Base-by-base conservation (phyloP, 2,329 filamentous ascomycete genomes). In the Penicillium sp. region DNA sequence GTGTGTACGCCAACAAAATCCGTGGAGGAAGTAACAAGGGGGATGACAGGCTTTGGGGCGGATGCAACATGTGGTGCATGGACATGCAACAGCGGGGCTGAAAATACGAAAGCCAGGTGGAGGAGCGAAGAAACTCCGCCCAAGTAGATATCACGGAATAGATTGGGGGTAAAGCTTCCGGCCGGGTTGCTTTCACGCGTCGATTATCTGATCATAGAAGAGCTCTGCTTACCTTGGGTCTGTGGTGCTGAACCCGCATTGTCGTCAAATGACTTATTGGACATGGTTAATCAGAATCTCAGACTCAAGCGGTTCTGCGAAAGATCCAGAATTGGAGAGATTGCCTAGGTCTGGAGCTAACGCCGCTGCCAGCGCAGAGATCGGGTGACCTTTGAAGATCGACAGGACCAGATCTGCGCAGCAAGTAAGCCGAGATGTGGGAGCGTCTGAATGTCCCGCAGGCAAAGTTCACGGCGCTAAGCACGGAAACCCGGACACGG, bases 341-440 rank as follows among this genome's bases (percentile, higher is more conserved):
- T 25, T 29, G 41, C 18, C 31, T 37, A 49, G 30, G 29, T 44
- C 48, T 43, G 25, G 52, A 49, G 40, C 45, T 60, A 58, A 58
- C 51, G 53, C 57, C 52, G 53, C 33, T 65, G 65, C 64, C 65
- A 68, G 60, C 65, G 53, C 65, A 68, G 60, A 63, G 64, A 65
- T 65, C 65, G 56, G 65, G 63, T 68, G 65, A 68, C 65, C 57
- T 54, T 50, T 49, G 35, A 27, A 46, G 62, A 66, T 65, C 62
- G 61, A 64, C 64, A 60, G 56, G 55, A 58, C 53, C 50, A 58
- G 54, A 58, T 58, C 50, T 55, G 53, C 51, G 41, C 44, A 49
- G 55, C 44, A 52, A 42, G 47, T 47, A 53, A 56, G 55, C 51
- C 49, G 51, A 46, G 41, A 52, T 41, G 53, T 29, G 50, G 36